phyloP scores from a whole-genome alignment of 371 early-diverging fungal species.

The Batkoa obscura region DNA sequence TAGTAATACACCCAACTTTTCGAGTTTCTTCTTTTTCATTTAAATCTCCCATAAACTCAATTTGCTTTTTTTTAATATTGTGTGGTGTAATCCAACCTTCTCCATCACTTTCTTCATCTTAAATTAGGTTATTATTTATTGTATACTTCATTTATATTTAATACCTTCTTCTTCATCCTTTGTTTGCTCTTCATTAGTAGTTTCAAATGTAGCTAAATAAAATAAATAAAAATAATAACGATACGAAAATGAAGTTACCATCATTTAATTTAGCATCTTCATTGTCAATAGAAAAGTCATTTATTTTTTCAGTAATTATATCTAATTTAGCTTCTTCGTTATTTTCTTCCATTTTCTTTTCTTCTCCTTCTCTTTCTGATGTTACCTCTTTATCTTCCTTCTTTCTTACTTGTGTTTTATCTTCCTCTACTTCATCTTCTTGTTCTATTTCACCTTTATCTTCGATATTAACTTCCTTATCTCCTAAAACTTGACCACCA shows the following conservation, averaged over 20 bases:
- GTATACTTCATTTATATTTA: constrained; percentile 5
- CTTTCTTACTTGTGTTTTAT: neutral
- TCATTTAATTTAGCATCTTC: no score
- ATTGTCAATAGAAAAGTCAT: neutral
- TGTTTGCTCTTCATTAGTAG: constrained; percentile 10
- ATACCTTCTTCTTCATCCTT: constrained; percentile 10
- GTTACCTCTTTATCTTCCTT: no score
- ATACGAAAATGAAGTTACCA: no score
- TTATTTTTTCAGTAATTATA: constrained; percentile 11
- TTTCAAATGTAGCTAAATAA: neutral
- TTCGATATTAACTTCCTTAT: neutral
- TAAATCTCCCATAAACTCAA: constrained; percentile 7
- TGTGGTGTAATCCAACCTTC: constrained; percentile 91
- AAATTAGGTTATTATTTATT: constrained; percentile 2
- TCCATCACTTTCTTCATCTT: constrained; percentile 31
- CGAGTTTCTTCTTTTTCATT: constrained; percentile 20
- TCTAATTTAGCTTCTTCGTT: constrained; percentile 8
- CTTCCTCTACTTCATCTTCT: constrained; percentile 5
- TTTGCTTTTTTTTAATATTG: constrained; percentile 52
- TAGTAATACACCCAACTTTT: constrained; percentile 77
- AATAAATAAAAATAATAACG: no score
- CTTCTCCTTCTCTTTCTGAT: neutral
- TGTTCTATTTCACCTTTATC: constrained; percentile 9
- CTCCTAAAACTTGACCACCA: neutral
- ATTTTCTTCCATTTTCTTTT: neutral